A percentile compares a stretch with the other conserved stretches of the same genome.
Conservation (phyloP, 2,329 filamentous ascomycete species). For the Hypoxylon sp. region DNA sequence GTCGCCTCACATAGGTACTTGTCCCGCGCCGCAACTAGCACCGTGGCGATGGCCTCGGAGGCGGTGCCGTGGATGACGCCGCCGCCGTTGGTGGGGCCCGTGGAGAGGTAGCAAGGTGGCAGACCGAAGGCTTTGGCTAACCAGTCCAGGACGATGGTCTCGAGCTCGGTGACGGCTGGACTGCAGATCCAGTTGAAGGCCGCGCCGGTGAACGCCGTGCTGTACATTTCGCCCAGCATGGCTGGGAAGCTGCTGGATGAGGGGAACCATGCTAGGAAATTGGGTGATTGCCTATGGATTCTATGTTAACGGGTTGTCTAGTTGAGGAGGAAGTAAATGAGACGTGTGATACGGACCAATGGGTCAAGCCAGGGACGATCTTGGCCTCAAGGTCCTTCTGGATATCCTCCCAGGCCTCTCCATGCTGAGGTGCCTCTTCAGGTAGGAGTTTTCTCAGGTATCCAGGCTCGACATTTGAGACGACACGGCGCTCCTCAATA, state of each 20-base stretch:
- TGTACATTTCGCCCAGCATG: slow-evolving; percentile 94
- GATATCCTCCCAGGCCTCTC: slow-evolving; percentile 83
- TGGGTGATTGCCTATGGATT: slow-evolving; percentile 79
- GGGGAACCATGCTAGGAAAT: slow-evolving; percentile 97
- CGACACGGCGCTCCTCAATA: slow-evolving; percentile 77
- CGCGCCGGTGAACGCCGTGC: slow-evolving; percentile 86
- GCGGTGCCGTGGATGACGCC: slow-evolving; percentile 96
- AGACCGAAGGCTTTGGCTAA: slow-evolving; percentile 81
- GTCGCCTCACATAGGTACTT: slow-evolving; percentile 77
- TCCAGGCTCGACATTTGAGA: slow-evolving; percentile 85
- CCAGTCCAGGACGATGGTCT: slow-evolving; percentile 95
- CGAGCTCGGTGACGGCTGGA: slow-evolving; percentile 91
- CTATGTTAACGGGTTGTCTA: neutral
- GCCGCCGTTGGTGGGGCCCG: slow-evolving; percentile 79
- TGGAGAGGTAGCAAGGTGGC: slow-evolving; percentile 80
- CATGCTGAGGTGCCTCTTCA: slow-evolving; percentile 72
- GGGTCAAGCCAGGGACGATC: slow-evolving; percentile 92
- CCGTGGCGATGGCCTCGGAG: slow-evolving; percentile 87
- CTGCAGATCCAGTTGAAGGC: slow-evolving; percentile 99
- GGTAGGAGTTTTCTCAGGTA: slow-evolving; percentile 89
- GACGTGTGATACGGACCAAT: slow-evolving; percentile 71
- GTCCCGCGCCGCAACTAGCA: slow-evolving; percentile 89
- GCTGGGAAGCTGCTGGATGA: slow-evolving; percentile 85
- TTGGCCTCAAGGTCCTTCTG: slow-evolving; percentile 86
- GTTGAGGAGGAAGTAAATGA: neutral